Conservation (phyloP, 164 flowering plant genomes). For the Macadamia tetraphylla region DNA sequence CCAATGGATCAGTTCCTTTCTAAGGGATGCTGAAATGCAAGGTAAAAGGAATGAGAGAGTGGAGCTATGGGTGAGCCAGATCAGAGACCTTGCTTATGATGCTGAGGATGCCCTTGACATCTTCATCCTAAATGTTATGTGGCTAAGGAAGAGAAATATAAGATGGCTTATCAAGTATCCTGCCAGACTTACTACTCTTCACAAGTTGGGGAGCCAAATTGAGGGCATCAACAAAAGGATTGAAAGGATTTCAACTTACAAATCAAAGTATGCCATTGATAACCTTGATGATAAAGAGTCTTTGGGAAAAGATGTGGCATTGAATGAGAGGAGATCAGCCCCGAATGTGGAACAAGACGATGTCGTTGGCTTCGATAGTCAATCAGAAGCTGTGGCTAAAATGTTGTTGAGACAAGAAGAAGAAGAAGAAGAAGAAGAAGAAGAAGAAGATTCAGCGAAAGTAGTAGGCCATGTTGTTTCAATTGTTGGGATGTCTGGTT, state of each 20-base stretch:
- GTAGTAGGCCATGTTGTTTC: neutral
- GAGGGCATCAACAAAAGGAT: neutral
- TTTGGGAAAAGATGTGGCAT: neutral
- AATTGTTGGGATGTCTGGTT: neutral
- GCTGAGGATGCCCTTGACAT: constrained; percentile 22
- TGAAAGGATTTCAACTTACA: neutral
- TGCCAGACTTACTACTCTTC: neutral
- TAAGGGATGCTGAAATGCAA: constrained; percentile 13
- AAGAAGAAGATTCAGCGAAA: too few relatives aligned
- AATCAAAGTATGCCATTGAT: neutral
- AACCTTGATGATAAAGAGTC: neutral
- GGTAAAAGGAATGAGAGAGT: neutral
- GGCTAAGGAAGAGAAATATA: neutral
- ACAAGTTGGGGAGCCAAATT: neutral
- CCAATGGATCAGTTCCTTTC: constrained; percentile 9
- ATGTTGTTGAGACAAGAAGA: too few relatives aligned
- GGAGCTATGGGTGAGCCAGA: neutral
- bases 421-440: too few relatives aligned
- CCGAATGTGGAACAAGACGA: neutral
- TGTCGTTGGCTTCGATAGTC: neutral
- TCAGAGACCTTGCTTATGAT: constrained; percentile 10
- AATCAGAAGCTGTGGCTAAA: neutral
- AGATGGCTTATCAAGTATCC: neutral
- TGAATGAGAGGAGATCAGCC: neutral
- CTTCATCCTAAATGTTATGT: constrained; percentile 8